Conservation (phyloP, 2,329 filamentous ascomycete genomes). For the Corniculantispora saksenae region DNA sequence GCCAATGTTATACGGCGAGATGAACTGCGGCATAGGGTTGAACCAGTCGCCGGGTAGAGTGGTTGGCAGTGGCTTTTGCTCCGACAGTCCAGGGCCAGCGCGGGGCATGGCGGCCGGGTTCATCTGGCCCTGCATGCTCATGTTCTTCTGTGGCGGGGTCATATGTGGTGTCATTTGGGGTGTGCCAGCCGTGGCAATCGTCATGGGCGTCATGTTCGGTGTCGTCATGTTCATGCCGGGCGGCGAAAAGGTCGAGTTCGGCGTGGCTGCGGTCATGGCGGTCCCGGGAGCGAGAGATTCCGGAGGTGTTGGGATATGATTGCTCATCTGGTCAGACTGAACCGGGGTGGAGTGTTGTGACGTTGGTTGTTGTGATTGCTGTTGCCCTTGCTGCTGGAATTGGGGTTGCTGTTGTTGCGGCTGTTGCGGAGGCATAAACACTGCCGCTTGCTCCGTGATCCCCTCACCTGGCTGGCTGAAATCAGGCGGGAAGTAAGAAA, state of each 20-base stretch:
- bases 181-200: conserved; percentile 1
- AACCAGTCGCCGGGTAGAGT: conserved; percentile 54
- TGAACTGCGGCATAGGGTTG: conserved; percentile 52
- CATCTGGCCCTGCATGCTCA: conserved; percentile 27
- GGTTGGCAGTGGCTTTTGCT: conserved; percentile 47
- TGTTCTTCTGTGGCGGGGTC: conserved; percentile 34
- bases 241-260: conserved; percentile 37
- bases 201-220: conserved; percentile 29
- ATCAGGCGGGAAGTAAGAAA: conserved; percentile 66
- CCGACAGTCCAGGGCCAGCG: conserved; percentile 35
- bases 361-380: conserved; percentile 20
- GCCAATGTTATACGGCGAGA: conserved; percentile 53
- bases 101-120: conserved; percentile 44
- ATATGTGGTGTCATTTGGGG: conserved; percentile 26
- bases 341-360: conserved; percentile 27
- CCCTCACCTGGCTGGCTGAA: conserved; percentile 36
- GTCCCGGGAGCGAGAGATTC: conserved; percentile 39
- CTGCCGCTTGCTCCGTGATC: conserved; percentile 4
- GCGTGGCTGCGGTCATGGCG: conserved; percentile 32
- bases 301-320: conserved; percentile 45
- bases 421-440: conserved; percentile 16
- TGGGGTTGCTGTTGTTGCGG: conserved; percentile 16
- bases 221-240: conserved; percentile 38
- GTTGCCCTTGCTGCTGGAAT: conserved; percentile 24
- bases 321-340: conserved; percentile 31